Base-by-base conservation (phyloP, 176 grass and related monocot genomes). In the Carex myosuroides region DNA sequence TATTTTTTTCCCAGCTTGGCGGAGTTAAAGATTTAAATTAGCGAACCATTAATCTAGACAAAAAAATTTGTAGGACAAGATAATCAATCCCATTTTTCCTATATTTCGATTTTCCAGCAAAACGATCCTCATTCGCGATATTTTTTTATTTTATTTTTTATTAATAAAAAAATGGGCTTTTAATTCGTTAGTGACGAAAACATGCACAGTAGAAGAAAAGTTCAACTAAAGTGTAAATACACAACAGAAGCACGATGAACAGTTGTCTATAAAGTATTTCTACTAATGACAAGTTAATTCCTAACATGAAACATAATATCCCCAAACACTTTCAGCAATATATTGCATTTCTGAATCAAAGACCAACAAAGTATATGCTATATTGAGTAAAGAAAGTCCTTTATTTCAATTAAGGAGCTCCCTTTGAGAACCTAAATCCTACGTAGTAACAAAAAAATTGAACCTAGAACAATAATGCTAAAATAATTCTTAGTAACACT, bases 381-480 rank as follows among this genome's bases (percentile, higher is more conserved):
- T 75, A 21, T 37, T 44, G 83, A 60, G 41, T 33, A 59, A 4
- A 53, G 59, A 42, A 59, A 75, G 21, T 54, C 46, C 71, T 75
- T 75, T 75, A 54, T 75, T 75, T 75, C 53, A 58, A 70, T 46
- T 42, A 39, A 54, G 64, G 64, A 66, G 22, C 52, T 56, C 52
- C 52, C 24, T 77, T 55, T 78, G 73, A 78, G 7, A 78, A 78
- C 50, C 73, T 55, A 78, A 32, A 78, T 54, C 71, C 71, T 75
- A 75, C 44, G 5, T 53, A 52, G 71, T 54, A 53, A 75, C 22
- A 54, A 75, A 75, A 52, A 16, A 75, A 75, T 54, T 16, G 11
- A 53, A 26, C 21, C 71, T 53, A 74, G 70, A 75, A 71, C 33
- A 75, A 52, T 2, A 35, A 70, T n/a, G 68, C 68, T 71, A 71